These are phyloP conservation scores for Nakazawaea populi DNA, from an alignment of 805 yeast genomes.

Conservation along the genomic window DNA sequence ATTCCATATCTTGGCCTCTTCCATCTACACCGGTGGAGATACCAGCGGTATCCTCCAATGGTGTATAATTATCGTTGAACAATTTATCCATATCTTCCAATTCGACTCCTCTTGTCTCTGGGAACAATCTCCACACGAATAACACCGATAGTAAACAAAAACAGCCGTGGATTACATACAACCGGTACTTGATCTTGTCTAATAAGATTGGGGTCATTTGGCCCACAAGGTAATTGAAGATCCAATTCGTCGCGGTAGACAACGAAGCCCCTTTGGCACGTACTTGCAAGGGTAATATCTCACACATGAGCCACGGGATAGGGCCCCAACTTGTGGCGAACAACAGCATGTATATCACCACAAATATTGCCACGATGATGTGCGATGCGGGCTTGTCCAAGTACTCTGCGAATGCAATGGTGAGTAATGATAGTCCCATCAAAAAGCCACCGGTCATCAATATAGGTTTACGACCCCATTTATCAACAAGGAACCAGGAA, in stretches of 20 bases:
- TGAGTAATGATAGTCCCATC: slow-evolving; percentile 67
- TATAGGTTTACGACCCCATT: slow-evolving; percentile 89
- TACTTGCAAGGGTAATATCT: slow-evolving; percentile 76
- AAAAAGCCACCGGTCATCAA: slow-evolving; percentile 70
- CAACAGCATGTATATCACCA: slow-evolving; percentile 72
- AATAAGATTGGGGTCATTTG: slow-evolving; percentile 85
- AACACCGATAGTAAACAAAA: slow-evolving; percentile 46
- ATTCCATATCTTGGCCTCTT: not conserved
- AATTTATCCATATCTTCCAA: slow-evolving; percentile 54
- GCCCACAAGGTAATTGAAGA: slow-evolving; percentile 87
- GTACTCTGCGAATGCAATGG: slow-evolving; percentile 58
- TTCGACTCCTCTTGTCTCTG: slow-evolving; percentile 48
- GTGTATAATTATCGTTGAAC: slow-evolving; percentile 29
- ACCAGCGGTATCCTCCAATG: not conserved
- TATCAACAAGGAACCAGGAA: slow-evolving; percentile 87
- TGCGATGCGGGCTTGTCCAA: slow-evolving; percentile 49
- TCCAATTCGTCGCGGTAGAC: slow-evolving; percentile 91
- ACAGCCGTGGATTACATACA: slow-evolving; percentile 75
- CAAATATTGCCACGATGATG: slow-evolving; percentile 65
- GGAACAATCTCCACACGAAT: slow-evolving; percentile 42
- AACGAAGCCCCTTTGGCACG: slow-evolving; percentile 88
- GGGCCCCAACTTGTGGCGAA: slow-evolving; percentile 96
- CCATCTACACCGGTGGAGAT: not conserved
- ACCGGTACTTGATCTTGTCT: slow-evolving; percentile 69
- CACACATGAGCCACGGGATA: slow-evolving; percentile 86